phyloP scores from a whole-genome alignment of 768 basidiomycete species.

The Russula sp. region DNA sequence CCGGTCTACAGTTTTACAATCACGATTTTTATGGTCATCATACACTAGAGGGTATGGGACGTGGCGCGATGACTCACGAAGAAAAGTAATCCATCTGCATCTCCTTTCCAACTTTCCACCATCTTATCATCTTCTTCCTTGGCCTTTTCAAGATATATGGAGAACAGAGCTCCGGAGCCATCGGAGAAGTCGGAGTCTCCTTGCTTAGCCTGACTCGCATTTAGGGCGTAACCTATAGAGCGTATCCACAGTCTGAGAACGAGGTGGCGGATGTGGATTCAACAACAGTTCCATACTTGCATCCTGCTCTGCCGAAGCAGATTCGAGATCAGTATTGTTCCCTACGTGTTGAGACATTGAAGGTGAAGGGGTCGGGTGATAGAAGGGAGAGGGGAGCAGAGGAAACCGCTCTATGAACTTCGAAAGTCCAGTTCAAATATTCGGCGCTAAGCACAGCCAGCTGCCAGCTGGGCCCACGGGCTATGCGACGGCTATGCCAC shows the following conservation, averaged over 20 bases:
- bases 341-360: background rate
- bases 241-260: background rate
- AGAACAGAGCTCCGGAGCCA: slow-evolving; percentile 6
- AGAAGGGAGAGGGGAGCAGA: background rate
- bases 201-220: background rate
- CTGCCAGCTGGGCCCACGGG: background rate
- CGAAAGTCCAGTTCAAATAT: background rate
- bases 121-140: slow-evolving; percentile 7
- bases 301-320: background rate
- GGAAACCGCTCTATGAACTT: background rate
- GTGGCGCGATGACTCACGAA: background rate
- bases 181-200: background rate
- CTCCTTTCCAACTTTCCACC: slow-evolving; percentile 16
- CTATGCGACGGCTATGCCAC: background rate
- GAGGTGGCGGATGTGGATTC: background rate
- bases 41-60: background rate
- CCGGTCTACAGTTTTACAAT: slow-evolving; percentile 4
- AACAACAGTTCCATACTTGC: background rate
- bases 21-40: too few species aligned
- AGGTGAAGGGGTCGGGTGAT: background rate
- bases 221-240: background rate
- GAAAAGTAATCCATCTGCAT: slow-evolving; percentile 15
- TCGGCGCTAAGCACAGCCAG: background rate
- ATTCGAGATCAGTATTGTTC: background rate
- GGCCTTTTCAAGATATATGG: slow-evolving; percentile 14